Evolutionary conservation across 768 basidiomycete species (phyloP), one percentile per base, ranked within the genome.

Genomic region (Neoboletus magnificus): DNA sequence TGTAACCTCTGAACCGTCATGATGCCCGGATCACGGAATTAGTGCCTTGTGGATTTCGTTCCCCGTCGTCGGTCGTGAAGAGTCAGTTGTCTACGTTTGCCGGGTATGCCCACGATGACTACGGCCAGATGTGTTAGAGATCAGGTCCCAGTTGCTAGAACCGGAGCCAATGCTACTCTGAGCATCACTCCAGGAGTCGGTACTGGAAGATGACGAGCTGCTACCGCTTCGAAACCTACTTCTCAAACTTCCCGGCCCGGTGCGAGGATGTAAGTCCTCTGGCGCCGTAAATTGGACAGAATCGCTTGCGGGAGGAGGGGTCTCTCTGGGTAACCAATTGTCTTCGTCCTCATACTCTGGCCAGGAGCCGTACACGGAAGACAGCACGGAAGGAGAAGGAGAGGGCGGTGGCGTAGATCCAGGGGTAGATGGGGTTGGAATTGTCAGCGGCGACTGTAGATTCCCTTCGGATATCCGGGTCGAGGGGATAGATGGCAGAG

Each of bases 401-500:
- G 65, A 60, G 20, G 36, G 41, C 11, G 71, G 57, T 9, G 64
- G 60, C 1, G 47, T 20, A 20, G 58, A 52, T 27, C 45, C 56
- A 1, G 67, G 57, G 13, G 58, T 50, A 6, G 61, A 55, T 3
- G 58, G 47, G 3, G 62, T 56, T 9, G 60, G 58, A 5, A 72
- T 67, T 20, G 65, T 65, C 36, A 66, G 44, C 2, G 69, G 69
- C 5, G 71, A 72, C 50, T 64, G 66, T 2, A 16, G 27, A 20
- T 52, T 52, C 8, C 22, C 54, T 16, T 63, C 65, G 22, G 70
- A 70, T 16, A 39, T 2, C 30, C 50, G 48, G 29, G 53, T 56
- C 15, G 69, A 71, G 18, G 70, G 69, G 30, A 70, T 71, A 13
- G 69, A 71, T n/a, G 63, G 61, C 9, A 70, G n/a, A 6, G 64